Base-by-base conservation (phyloP, 495 filamentous ascomycete genomes). In the Talaromyces ruber region DNA sequence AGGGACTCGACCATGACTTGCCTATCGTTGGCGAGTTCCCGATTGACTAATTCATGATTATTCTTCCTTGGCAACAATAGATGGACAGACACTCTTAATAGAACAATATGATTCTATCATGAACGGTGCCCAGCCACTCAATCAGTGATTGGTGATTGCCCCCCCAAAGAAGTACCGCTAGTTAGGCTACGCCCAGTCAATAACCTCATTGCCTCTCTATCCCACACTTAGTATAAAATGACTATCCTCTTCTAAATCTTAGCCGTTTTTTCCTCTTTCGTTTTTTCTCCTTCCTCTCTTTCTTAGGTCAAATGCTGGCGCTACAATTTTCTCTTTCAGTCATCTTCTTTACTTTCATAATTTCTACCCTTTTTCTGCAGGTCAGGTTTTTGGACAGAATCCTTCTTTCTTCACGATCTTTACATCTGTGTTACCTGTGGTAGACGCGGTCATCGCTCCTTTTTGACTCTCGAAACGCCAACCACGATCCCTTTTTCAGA, bases 321-420 rank as follows among this genome's bases (percentile, higher is more conserved):
- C 24, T 4, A 34, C 0, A 25, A 34, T 57, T 32, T 57, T 21
- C 4, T 21, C 22, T 26, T 53, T 26, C 50, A n/a, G 18, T 47
- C 43, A 47, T 18, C 43, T 21, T 47, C 43, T 18, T 47, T 21
- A 39, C 34, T 11, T 47, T 47, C 18, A 47, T 47, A 9, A 18
- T 47, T 45, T 63, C 62, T 58, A 57, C 25, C 64, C 63, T 53
- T 22, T 62, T 61, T 64, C 66, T 65, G 68, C 72, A 68, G 67
- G 75, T 47, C 71, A 65, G 64, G 9, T 62, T 58, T 25, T 60
- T 58, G 32, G 43, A 47, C 43, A 47, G 43, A 21, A 11, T 9
- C 43, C n/a, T 9, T 47, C 8, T 45, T 21, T n/a, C 37, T 43
- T 47, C 12, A 47, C 43, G 4, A 47, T 47, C 43, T 21, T 47